These are phyloP conservation scores for Pichia sporocuriosa DNA, from an alignment of 805 yeast genomes.

Conservation along the genomic window DNA sequence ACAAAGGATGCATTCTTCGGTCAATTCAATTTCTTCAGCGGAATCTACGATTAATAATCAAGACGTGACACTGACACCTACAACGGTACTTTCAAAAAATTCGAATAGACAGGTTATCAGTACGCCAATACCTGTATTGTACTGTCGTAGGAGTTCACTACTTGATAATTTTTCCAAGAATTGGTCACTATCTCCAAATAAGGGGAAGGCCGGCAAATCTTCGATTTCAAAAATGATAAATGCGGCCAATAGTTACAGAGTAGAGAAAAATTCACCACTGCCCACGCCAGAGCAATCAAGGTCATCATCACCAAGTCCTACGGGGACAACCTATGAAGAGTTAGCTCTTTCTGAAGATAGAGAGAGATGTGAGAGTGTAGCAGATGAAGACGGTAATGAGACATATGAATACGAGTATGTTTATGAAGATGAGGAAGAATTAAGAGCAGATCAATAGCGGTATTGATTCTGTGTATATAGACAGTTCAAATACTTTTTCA, in stretches of 20 bases:
- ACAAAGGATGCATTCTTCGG: not conserved
- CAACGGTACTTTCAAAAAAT: too few relatives aligned
- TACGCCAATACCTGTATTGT: not conserved
- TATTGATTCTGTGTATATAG: not conserved
- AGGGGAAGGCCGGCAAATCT: not conserved
- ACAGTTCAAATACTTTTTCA: not conserved
- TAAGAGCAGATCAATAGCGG: constrained; percentile 1
- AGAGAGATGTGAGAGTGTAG: too few relatives aligned
- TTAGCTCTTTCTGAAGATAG: too few relatives aligned
- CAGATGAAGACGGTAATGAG: not conserved
- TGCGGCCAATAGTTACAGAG: not conserved
- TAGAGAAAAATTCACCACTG: not conserved
- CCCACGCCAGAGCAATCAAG: not conserved
- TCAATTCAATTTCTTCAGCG: not conserved
- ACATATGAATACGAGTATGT: constrained; percentile 2
- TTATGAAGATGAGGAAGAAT: constrained; percentile 6
- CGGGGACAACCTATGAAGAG: too few relatives aligned
- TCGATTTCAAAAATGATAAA: not conserved
- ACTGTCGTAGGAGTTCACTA: constrained; percentile 1
- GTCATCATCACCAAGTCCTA: not conserved
- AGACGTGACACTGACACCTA: too few relatives aligned
- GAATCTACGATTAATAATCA: not conserved
- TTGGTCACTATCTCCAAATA: not conserved
- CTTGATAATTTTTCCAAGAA: not conserved
- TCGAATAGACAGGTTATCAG: too few relatives aligned